Conservation (phyloP, 2,329 filamentous ascomycete genomes). For the Daldinia sp. region DNA sequence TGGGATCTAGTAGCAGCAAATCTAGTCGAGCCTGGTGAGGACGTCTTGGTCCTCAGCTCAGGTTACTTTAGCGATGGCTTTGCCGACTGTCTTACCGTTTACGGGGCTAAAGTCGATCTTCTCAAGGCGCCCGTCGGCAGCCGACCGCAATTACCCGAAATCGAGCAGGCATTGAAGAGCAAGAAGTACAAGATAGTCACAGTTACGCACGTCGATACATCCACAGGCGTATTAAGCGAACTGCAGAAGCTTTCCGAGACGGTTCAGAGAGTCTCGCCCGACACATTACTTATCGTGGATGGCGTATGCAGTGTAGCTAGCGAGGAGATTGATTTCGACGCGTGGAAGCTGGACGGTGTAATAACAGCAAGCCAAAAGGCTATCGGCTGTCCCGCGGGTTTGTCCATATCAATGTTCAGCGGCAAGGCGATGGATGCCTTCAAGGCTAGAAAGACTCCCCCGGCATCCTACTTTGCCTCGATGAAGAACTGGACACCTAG, state of each 20-base stretch:
- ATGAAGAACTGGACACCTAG: slow-evolving; percentile 97
- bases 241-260: slow-evolving; percentile 84
- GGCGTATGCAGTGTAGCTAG: slow-evolving; percentile 96
- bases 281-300: slow-evolving; percentile 91
- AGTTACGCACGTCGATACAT: slow-evolving; percentile 97
- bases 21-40: slow-evolving; percentile 85
- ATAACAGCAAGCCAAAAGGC: slow-evolving; percentile 96
- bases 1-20: slow-evolving; percentile 98
- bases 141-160: slow-evolving; percentile 83
- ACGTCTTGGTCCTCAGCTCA: slow-evolving; percentile 91
- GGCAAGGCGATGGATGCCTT: slow-evolving; percentile 84
- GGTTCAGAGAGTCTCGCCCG: slow-evolving; percentile 85
- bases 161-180: slow-evolving; percentile 87
- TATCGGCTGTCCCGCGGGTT: slow-evolving; percentile 91
- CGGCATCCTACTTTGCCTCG: slow-evolving; percentile 90
- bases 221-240: slow-evolving; percentile 93
- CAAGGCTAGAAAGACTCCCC: slow-evolving; percentile 80
- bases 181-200: slow-evolving; percentile 95
- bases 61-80: slow-evolving; percentile 98
- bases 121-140: slow-evolving; percentile 89
- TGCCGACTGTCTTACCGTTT: slow-evolving; percentile 88
- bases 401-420: slow-evolving; percentile 94
- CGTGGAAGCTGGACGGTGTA: slow-evolving; percentile 91
- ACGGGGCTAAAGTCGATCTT: slow-evolving; percentile 89
- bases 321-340: slow-evolving; percentile 95